phyloP scores from a whole-genome alignment of 345 rosid species.

The Murraya paniculata region DNA sequence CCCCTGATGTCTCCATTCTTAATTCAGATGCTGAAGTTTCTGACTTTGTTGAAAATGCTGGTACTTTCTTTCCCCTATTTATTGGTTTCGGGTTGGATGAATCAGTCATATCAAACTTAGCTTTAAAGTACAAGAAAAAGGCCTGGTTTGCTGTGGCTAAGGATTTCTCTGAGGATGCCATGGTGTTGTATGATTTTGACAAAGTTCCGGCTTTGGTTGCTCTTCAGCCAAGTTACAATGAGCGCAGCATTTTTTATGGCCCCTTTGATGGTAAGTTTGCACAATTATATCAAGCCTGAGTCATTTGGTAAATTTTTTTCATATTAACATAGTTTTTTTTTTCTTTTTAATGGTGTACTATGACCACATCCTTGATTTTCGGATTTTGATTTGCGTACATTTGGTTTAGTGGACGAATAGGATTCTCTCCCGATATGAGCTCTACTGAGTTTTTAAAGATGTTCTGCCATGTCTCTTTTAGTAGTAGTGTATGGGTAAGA shows the following conservation, averaged over 20 bases:
- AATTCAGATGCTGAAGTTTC: conserved; percentile 54
- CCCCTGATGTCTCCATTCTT: conserved; percentile 82
- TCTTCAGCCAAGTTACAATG: conserved; percentile 61
- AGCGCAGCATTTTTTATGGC: conserved; percentile 70
- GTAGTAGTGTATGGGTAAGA: no score
- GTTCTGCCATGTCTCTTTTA: no score
- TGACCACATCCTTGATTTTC: not conserved
- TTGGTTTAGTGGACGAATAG: not conserved
- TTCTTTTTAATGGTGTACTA: not conserved
- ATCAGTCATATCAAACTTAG: conserved; percentile 43
- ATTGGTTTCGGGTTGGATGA: conserved; percentile 80
- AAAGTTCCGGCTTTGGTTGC: conserved; percentile 77
- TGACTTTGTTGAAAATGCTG: conserved; percentile 73
- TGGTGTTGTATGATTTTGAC: conserved; percentile 69
- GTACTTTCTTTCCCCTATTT: conserved; percentile 64
- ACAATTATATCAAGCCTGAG: not conserved
- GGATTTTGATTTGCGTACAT: not conserved
- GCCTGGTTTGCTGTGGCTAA: conserved; percentile 93
- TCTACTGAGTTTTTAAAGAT: no score
- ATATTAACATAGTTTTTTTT: not conserved
- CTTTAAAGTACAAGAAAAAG: conserved; percentile 75
- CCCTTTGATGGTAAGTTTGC: conserved; percentile 81
- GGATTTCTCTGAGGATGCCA: conserved; percentile 70
- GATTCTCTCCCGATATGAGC: no score
- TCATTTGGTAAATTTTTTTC: not conserved